Evolutionary conservation across 805 yeast species (phyloP).

Genomic region (Grigorovia jiainica): DNA sequence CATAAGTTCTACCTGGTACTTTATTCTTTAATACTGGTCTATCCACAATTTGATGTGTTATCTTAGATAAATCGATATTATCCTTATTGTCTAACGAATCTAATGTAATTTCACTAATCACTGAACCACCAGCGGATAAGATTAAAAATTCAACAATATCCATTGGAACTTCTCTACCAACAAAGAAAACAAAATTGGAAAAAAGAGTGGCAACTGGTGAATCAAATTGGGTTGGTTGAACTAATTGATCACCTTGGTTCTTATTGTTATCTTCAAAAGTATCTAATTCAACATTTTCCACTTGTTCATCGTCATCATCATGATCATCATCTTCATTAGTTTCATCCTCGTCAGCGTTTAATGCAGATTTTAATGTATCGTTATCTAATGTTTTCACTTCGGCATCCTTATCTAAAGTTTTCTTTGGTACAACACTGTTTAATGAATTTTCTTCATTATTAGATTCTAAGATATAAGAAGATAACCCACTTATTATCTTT

Average conservation of each 20-base stretch:
- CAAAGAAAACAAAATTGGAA: slow-evolving; percentile 65
- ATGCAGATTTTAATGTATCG: slow-evolving; percentile 47
- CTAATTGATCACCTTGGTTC: slow-evolving; percentile 55
- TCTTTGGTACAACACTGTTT: slow-evolving; percentile 8
- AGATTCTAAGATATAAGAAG: slow-evolving; percentile 67
- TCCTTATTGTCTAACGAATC: slow-evolving; percentile 50
- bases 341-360: slow-evolving; percentile 34
- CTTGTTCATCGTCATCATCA: slow-evolving; percentile 26
- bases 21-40: slow-evolving; percentile 72
- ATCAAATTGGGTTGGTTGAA: slow-evolving; percentile 57
- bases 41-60: slow-evolving; percentile 92
- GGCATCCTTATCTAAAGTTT: slow-evolving; percentile 3
- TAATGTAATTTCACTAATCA: slow-evolving; percentile 77
- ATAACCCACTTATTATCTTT: slow-evolving; percentile 84
- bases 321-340: slow-evolving; percentile 30
- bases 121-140: slow-evolving; percentile 75
- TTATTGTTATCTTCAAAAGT: slow-evolving; percentile 57
- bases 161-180: slow-evolving; percentile 93
- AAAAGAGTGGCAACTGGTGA: slow-evolving; percentile 60
- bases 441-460: slow-evolving; percentile 26
- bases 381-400: slow-evolving; percentile 29
- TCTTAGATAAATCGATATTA: slow-evolving; percentile 49
- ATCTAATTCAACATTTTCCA: slow-evolving; percentile 48
- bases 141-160: slow-evolving; percentile 85
- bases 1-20: slow-evolving; percentile 84